Base-by-base conservation (phyloP, 2,329 filamentous ascomycete genomes). In the Colletotrichum horii region DNA sequence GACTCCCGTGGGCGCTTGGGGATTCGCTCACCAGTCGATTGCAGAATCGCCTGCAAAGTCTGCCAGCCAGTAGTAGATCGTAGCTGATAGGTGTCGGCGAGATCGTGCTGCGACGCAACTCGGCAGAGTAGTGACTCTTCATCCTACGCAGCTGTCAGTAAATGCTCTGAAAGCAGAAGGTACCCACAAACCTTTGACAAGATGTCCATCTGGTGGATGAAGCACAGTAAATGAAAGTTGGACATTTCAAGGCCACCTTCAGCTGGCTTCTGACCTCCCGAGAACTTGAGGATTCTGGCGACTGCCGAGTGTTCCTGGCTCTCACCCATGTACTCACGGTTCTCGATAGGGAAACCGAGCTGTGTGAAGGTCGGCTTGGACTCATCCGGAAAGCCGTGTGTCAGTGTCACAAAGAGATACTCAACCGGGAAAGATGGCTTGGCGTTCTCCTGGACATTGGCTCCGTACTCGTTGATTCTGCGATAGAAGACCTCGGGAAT, bases 401-500 rank as follows among this genome's bases (percentile, higher is more conserved):
- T 99, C 77, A 99, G 90, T 11, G 97, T 98, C 76, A 98, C 95
- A 72, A 98, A 93, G 38, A 99, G 91, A 83, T 98, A 99, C 83
- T 99, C 97, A 65, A 98, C 96, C 0, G 97, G 97, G 83, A 99
- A 99, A 61, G 94, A 93, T 1, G 97, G 97, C 83, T 98, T 98
- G 28, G 97, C 97, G 80, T 98, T 98, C 84, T 98, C 95, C 83
- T 98, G 97, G 9, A 98, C 97, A 79, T 96, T 98, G 78, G 94
- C 95, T 38, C 96, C 96, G 82, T 99, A 98, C 83, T 99, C 96
- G 84, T 99, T 99, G 84, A 98, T 95, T 79, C 92, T 93, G 77
- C 96, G 93, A 87, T 97, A 99, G 85, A 98, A 99, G 6, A 99
- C 96, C 81, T 99, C 97, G 1, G 97, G 97, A 26, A 99, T 98